Evolutionary conservation across 495 filamentous ascomycete genomes (phyloP).

Genomic region (Aspergillus cristatus): DNA sequence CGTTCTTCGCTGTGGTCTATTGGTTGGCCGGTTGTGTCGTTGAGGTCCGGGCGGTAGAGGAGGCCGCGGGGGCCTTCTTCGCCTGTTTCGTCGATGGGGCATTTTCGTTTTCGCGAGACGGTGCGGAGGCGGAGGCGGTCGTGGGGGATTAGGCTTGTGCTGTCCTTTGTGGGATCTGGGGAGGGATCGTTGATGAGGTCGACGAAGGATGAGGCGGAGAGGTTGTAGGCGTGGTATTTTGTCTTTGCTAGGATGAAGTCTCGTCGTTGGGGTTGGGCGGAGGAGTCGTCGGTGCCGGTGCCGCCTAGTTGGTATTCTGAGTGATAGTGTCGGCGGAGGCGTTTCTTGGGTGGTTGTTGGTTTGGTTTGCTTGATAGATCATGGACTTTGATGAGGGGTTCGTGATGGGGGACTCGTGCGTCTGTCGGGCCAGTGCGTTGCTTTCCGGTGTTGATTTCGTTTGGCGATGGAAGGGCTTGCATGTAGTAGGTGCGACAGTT

Average conservation of each 20-base stretch:
- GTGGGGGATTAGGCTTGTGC: constrained; percentile 23
- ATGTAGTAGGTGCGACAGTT: constrained; percentile 62
- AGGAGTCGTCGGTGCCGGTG: constrained; percentile 15
- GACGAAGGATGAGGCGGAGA: constrained; percentile 48
- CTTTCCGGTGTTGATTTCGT: constrained; percentile 9
- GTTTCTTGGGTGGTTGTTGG: constrained; percentile 27
- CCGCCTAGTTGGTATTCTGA: constrained; percentile 38
- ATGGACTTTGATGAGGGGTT: constrained; percentile 21
- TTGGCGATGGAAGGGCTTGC: constrained; percentile 44
- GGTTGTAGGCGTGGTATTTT: constrained; percentile 51
- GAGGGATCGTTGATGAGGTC: constrained; percentile 56
- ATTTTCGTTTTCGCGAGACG: constrained; percentile 34
- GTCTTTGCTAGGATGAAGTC: constrained; percentile 50
- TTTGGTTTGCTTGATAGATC: constrained; percentile 25
- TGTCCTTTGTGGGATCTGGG: constrained; percentile 10
- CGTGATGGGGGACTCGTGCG: constrained; percentile 14
- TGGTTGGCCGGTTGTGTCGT: constrained; percentile 13
- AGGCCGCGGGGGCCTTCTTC: constrained; percentile 19
- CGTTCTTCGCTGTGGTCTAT: constrained; percentile 32
- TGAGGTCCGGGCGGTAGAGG: constrained; percentile 27
- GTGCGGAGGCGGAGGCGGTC: constrained; percentile 46
- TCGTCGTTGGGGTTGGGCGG: constrained; percentile 23
- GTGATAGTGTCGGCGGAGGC: constrained; percentile 34
- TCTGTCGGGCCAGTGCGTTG: constrained; percentile 3
- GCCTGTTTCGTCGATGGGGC: constrained; percentile 32